Conservation (phyloP, 306 rosid species). For the Sesbania bispinosa region DNA sequence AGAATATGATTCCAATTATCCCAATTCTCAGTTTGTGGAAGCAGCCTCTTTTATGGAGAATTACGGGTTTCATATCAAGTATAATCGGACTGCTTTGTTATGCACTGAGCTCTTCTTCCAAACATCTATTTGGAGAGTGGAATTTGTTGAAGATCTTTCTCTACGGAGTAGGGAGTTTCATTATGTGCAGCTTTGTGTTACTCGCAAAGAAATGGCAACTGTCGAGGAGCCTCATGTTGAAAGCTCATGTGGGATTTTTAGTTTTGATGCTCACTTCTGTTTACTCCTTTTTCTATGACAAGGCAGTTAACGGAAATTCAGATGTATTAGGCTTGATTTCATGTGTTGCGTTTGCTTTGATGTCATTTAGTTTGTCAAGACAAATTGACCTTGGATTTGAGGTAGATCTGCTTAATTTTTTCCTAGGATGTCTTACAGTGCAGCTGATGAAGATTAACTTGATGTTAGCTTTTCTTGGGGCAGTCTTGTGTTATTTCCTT, state of each 20-base stretch:
- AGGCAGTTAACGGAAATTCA: background rate
- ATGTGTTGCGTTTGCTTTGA: conserved; percentile 5
- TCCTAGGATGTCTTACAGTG: conserved; percentile 10
- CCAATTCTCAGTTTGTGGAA: too few relatives aligned
- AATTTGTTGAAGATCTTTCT: background rate
- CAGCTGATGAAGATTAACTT: conserved; percentile 9
- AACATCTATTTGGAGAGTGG: conserved; percentile 1
- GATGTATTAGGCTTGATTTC: background rate
- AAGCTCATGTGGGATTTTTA: background rate
- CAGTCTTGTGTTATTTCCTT: background rate
- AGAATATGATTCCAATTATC: too few relatives aligned
- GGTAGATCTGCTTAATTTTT: conserved; percentile 16
- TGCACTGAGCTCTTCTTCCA: background rate
- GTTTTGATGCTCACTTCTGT: conserved; percentile 3
- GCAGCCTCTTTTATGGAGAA: too few relatives aligned
- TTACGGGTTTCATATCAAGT: too few relatives aligned
- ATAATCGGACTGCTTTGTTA: background rate
- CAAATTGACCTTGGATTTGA: conserved; percentile 19
- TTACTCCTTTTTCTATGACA: background rate
- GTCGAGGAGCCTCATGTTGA: background rate
- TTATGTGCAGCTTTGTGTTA: background rate
- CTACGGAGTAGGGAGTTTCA: background rate
- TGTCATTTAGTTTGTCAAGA: conserved; percentile 12
- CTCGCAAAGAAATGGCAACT: background rate
- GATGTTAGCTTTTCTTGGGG: background rate